phyloP scores from a whole-genome alignment of 805 yeast species.

The baker's yeast (Saccharomyces cerevisiae) region DNA sequence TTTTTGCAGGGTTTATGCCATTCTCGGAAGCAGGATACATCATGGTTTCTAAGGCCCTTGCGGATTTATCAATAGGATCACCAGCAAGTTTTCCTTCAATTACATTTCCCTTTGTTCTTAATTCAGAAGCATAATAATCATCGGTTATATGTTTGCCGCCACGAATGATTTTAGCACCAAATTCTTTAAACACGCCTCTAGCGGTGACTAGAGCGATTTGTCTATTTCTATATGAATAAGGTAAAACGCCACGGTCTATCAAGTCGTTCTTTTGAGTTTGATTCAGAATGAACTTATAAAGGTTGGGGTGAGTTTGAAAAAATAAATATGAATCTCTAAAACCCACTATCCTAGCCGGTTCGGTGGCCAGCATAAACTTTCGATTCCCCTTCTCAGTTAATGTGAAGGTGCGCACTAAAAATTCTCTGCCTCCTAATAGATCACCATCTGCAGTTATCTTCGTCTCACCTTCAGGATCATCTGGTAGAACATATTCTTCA shows the following conservation, averaged over 20 bases:
- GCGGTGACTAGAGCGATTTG: conserved; percentile 88
- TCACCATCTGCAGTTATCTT: conserved; percentile 65
- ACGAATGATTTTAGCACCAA: conserved; percentile 76
- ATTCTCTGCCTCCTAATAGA: conserved; percentile 64
- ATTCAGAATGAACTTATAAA: conserved; percentile 64
- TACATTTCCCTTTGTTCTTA: conserved; percentile 47
- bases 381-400: conserved; percentile 50
- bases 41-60: conserved; percentile 2
- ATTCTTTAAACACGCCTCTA: conserved; percentile 78
- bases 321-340: conserved; percentile 84
- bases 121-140: conserved; percentile 71
- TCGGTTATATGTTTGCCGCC: conserved; percentile 77
- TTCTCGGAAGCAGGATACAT: background rate
- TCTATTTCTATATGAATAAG: conserved; percentile 85
- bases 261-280: conserved; percentile 77
- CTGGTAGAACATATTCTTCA: conserved; percentile 73
- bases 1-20: conserved; percentile 27
- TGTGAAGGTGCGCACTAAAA: conserved; percentile 61
- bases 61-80: conserved; percentile 21
- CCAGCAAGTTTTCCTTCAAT: conserved; percentile 46
- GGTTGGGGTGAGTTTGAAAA: conserved; percentile 74
- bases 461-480: conserved; percentile 68
- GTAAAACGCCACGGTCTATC: conserved; percentile 71
- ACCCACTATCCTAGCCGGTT: conserved; percentile 92
- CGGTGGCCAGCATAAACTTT: conserved; percentile 85